Evolutionary conservation across 208 protist species (phyloP), one percentile per base, ranked within the genome.

Genomic region (Tritrichomonas foetus): DNA sequence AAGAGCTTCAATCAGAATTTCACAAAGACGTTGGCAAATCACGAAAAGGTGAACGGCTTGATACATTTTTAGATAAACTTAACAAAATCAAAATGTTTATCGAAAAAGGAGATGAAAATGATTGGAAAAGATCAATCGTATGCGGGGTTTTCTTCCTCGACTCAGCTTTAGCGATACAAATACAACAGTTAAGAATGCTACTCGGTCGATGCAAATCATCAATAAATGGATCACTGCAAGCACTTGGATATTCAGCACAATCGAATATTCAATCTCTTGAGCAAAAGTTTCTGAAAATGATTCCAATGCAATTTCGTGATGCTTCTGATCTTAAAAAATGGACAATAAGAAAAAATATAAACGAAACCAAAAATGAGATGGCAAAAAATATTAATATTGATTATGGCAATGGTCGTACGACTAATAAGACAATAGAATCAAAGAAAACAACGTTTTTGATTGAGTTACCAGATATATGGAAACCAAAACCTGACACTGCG

Each of bases 41-140:
- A 33, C 9, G 47, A 89, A 89, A 89, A 89, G 78, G 78, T 39
- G 47, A 89, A 57, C 33, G 78, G 20, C 47, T 89, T 9, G 78
- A 89, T 33, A 57, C 78, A 36, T 89, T 89, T 33, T 57, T 13
- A 53, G 47, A 57, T 3, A 89, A 57, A n/a, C 41, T 89, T 2
- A 89, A 89, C 20, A 25, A 53, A 50, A 89, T 89, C 30, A 89
- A 39, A 57, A 57, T 57, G 16, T 89, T 53, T 27, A 61, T 89
- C 3, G 78, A 89, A 53, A 53, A 16, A 36, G 25, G 41, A 39
- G 78, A 89, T 13, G 9, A 20, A 33, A n/a, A 89, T 89, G 47
- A 89, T n/a, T 89, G 78, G 78, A 89, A 89, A 49, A 44, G 78
- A 53, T 89, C 47, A 53, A 89, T 53, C 20, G 78, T 89, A 57